These are phyloP conservation scores for Colletotrichum liriopes DNA, from an alignment of 2,329 filamentous ascomycete species.

Conservation along the genomic window DNA sequence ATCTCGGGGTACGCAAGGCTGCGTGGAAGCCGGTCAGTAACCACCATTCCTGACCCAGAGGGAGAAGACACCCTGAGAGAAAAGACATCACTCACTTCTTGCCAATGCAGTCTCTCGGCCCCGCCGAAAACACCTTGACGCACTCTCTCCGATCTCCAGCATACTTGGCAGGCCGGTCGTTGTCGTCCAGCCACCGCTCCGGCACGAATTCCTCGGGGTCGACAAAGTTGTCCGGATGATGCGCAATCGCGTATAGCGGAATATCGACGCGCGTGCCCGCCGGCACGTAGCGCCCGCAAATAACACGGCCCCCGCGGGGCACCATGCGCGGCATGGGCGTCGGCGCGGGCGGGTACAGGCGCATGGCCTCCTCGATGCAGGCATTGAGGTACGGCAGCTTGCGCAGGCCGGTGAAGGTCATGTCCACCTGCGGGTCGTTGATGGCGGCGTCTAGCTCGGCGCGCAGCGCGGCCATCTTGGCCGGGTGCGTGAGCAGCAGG, in stretches of 20 bases:
- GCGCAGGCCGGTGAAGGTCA: slow-evolving; percentile 51
- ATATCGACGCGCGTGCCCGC: slow-evolving; percentile 44
- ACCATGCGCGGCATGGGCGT: slow-evolving; percentile 49
- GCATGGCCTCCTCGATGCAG: slow-evolving; percentile 59
- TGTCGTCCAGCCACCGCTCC: slow-evolving; percentile 57
- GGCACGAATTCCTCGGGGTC: slow-evolving; percentile 63
- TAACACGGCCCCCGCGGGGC: slow-evolving; percentile 51
- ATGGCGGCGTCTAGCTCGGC: slow-evolving; percentile 52
- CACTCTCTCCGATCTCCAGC: slow-evolving; percentile 24
- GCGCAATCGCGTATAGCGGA: slow-evolving; percentile 36
- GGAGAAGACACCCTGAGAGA: neutral
- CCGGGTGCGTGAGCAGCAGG: slow-evolving; percentile 54
- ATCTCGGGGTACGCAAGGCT: slow-evolving; percentile 65
- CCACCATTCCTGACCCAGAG: slow-evolving; percentile 1
- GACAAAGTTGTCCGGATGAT: slow-evolving; percentile 55
- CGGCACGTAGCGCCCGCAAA: slow-evolving; percentile 52
- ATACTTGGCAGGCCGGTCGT: slow-evolving; percentile 17
- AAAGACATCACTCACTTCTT: slow-evolving; percentile 57
- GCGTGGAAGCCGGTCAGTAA: neutral
- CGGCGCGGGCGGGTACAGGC: slow-evolving; percentile 51
- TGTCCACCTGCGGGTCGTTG: slow-evolving; percentile 50
- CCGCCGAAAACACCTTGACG: slow-evolving; percentile 64
- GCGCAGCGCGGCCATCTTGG: slow-evolving; percentile 50
- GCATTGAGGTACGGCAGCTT: slow-evolving; percentile 58
- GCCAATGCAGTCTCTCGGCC: slow-evolving; percentile 66